Base-by-base conservation (phyloP, 805 yeast genomes). In the Lipomyces spencermartinsiae region DNA sequence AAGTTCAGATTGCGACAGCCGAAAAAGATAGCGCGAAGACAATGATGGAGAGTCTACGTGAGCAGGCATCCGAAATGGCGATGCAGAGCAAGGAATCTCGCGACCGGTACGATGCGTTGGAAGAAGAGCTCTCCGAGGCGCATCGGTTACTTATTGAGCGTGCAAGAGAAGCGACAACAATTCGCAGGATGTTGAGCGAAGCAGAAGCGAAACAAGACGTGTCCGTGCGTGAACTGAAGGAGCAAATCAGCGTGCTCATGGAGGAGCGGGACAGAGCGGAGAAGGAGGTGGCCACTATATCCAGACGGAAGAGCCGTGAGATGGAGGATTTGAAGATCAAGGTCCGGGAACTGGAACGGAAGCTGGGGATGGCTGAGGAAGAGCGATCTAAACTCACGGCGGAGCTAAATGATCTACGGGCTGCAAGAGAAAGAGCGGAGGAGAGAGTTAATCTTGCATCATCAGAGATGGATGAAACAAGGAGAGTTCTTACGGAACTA, bases 51-150 rank as follows among this genome's bases (percentile, higher is more conserved):
- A 72, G 81, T 0, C 73, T 86, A 67, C 88, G 85, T 73, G 88
- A 86, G 71, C 92, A 91, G 75, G 85, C 88, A 67, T 94, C 91
- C 62, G 97, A 92, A 74, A 76, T 90, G 61, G 75, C 83, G 2
- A 84, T 90, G 83, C 86, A 90, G 63, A 79, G 88, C 53, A 85
- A 85, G 68, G 98, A 95, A 73, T 80, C 87, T 1, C 83, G 83
- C 56, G 82, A 82, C 63, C 84, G 86, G 70, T 81, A 86, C 29
- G 93, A 90, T 65, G 84, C 87, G 1, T 76, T 93, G 35, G 93
- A 91, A 72, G 97, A 92, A 65, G 97, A 93, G 75, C 79, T 94
- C n/a, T 81, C 84, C 10, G 98, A 93, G 66, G 81, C 91, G 4
- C 84, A 92, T 64, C 84, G 86, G 39, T 82, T 88, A 77, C 78